Base-by-base conservation (phyloP, 345 rosid genomes). In the Salix brachista region DNA sequence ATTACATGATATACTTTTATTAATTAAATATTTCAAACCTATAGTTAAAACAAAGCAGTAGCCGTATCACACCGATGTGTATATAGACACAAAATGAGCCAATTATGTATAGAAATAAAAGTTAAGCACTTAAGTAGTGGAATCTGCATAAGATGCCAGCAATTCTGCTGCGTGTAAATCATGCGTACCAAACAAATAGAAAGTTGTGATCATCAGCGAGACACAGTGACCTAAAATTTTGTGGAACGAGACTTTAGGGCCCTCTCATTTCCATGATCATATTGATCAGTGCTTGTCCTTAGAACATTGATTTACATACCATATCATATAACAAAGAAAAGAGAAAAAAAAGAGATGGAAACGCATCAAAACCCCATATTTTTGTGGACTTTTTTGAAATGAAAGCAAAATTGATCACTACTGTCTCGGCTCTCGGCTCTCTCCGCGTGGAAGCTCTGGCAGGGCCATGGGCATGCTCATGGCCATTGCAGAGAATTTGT, bases 391-490 rank as follows among this genome's bases (percentile, higher is more conserved):
- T 36, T 62, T 5, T 9, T 72, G 34, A 41, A 28, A 72, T 66
- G 8, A 64, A 1, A 52, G 65, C 32, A 77, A 80, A 81, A 13
- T 54, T 58, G 2, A n/a, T 70, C 3, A 39, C 75, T 50, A 78
- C 72, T 71, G 74, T 79, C 65, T 65, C 0, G 85, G 79, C 67
- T 74, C 72, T 75, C 81, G 85, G 77, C 36, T 79, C 50, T 80
- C 39, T 79, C 77, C 84, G 42, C 58, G 26, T 17, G 79, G 77
- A 36, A 83, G 28, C 48, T 85, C 84, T 34, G 84, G 76, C 61
- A 85, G 61, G 8, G 90, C 80, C 78, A 85, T 83, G 71, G 91
- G 85, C 81, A 81, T 83, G 79, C 70, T 16, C 39, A 88, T 79
- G 67, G 89, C 75, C 42, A 84, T 78, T 6, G 79, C 48, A 23